Conservation (phyloP, 345 rosid genomes). For the Angophora floribunda region DNA sequence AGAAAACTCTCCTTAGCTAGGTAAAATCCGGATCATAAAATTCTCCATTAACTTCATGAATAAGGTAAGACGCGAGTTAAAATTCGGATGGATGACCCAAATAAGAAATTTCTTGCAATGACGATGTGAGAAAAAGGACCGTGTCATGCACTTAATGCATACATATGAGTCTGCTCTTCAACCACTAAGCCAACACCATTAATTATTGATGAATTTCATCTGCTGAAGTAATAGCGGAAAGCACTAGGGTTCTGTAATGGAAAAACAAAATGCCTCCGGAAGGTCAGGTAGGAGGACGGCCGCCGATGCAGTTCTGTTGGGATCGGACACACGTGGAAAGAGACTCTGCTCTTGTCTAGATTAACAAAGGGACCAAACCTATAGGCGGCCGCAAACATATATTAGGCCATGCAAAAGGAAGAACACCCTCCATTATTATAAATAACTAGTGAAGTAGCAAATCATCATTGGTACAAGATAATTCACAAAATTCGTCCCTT, state of each 20-base stretch:
- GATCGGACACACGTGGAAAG: not conserved
- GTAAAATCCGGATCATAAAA: not conserved
- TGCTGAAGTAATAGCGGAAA: not conserved
- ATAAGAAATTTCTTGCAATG: not conserved
- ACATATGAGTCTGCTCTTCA: not conserved
- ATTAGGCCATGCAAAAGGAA: not conserved
- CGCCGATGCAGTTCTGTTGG: not conserved
- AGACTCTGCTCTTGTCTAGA: not conserved
- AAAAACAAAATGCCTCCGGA: not conserved
- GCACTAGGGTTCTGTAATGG: not conserved
- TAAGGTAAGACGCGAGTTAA: not conserved
- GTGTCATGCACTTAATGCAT: not conserved
- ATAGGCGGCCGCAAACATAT: not conserved
- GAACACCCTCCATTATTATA: not conserved
- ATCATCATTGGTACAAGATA: not conserved
- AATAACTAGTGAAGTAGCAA: not conserved
- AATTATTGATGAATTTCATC: not conserved
- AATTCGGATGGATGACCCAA: not conserved
- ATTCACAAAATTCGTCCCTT: not conserved
- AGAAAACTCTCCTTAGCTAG: not conserved
- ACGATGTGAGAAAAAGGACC: not conserved
- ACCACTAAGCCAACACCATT: not conserved
- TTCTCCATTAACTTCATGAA: not conserved
- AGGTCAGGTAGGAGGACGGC: not conserved
- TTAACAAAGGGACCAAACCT: not conserved